Evolutionary conservation across 139 green algal species (phyloP), one percentile per base, ranked within the genome.

Genomic region (Ulvella scutata): DNA sequence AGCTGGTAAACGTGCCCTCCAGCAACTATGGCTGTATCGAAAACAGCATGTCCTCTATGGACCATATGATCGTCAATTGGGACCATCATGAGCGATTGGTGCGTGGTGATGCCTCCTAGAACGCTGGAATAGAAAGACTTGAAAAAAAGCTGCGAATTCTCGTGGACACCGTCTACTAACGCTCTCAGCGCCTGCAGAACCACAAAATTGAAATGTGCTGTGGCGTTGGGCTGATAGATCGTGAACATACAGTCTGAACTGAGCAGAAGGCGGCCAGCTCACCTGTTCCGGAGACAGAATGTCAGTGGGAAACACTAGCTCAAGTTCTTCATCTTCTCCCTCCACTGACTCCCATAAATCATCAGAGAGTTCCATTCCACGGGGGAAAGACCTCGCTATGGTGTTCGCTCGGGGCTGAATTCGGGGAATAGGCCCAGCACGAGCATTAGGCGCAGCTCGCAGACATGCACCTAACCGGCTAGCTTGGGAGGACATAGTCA

Each of bases 31-130:
- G 79, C 79, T 9, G 83, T 88, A 72, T 88, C 83, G 62, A 88
- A 88, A 37, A 88, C 83, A 21, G 76, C 79, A 43, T 88, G 82
- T n/a, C 83, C 83, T 20, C 83, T 59, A 75, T 87, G 82, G 4
- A 77, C 73, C 79, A 87, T 82, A 80, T 88, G 83, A 74, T 88
- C 83, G 74, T 86, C 79, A 10, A 88, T 61, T 29, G 29, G 39
- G 4, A 67, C 40, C 4, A 74, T 37, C 75, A 79, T 79, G 23
- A 61, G 36, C 21, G 28, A 37, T 33, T 44, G 61, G 75, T 79
- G 29, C 20, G 59, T 79, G 21, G 34, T 43, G 61, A 79, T 79
- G 75, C 61, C 75, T 23, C 59, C 29, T 62, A 76, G 21, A 23
- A 59, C 75, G n/a, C 59, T 79, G 37, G 59, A 75, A 36, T 75